These are phyloP conservation scores for Pseudogymnoascus sp. DNA, from an alignment of 2,329 filamentous ascomycete species.

Conservation along the genomic window DNA sequence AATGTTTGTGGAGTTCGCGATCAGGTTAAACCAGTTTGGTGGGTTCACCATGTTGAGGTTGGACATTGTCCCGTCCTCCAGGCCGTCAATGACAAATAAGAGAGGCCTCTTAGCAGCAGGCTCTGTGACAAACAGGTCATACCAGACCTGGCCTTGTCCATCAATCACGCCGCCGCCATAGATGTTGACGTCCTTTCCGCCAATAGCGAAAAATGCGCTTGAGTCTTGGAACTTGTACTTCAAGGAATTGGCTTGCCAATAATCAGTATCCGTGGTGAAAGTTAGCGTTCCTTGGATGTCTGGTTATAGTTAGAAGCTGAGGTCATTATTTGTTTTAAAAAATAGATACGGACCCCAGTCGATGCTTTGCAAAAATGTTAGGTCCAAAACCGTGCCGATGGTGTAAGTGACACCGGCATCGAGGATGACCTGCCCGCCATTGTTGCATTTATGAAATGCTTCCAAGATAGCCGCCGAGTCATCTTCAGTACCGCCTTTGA, in stretches of 20 bases:
- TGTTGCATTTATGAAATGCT: constrained; percentile 51
- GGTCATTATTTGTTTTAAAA: not conserved
- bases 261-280: constrained; percentile 60
- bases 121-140: constrained; percentile 45
- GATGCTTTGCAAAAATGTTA: constrained; percentile 56
- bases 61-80: constrained; percentile 50
- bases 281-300: constrained; percentile 52
- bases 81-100: constrained; percentile 48
- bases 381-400: constrained; percentile 55
- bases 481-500: constrained; percentile 24
- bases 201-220: constrained; percentile 59
- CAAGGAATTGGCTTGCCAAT: constrained; percentile 60
- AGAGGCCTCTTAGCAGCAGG: constrained; percentile 52
- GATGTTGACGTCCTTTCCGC: constrained; percentile 58
- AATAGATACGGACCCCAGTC: constrained; percentile 43
- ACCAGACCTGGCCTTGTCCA: constrained; percentile 59
- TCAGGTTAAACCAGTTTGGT: constrained; percentile 53
- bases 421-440: constrained; percentile 52
- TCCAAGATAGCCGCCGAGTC: constrained; percentile 41
- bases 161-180: constrained; percentile 58
- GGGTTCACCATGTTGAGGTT: constrained; percentile 54
- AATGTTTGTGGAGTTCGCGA: constrained; percentile 58
- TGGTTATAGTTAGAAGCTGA: constrained; percentile 20
- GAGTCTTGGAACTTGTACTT: constrained; percentile 58
- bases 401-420: constrained; percentile 47